These are phyloP conservation scores for Hevea brasiliensis DNA, from an alignment of 345 rosid genomes.

Conservation along the genomic window DNA sequence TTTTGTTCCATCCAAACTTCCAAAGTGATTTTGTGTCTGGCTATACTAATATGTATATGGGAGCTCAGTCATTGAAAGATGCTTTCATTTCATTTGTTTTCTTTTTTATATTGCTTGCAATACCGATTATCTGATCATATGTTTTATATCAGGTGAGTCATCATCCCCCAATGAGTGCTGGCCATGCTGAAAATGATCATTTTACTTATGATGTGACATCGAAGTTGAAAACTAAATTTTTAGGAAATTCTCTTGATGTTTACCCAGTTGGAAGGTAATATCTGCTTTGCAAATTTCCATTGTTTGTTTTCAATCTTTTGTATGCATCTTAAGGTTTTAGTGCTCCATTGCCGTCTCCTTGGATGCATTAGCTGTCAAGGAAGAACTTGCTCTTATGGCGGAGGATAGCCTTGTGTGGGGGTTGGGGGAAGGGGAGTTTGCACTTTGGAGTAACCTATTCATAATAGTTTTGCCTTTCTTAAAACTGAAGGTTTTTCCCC, in stretches of 20 bases:
- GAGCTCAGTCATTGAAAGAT: not conserved
- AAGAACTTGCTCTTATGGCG: not conserved
- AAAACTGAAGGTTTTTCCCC: no score
- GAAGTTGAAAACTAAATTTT: slow-evolving; percentile 80
- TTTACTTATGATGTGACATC: slow-evolving; percentile 80
- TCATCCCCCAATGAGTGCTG: slow-evolving; percentile 97
- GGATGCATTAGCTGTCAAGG: not conserved
- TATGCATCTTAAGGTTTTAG: not conserved
- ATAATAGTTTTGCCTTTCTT: no score
- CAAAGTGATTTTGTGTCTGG: not conserved
- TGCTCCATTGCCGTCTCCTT: not conserved
- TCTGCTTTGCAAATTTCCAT: no score
- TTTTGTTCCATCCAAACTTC: not conserved
- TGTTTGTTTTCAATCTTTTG: not conserved
- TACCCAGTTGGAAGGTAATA: slow-evolving; percentile 74
- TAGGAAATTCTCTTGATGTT: slow-evolving; percentile 75
- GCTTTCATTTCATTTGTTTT: not conserved
- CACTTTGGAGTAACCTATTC: no score
- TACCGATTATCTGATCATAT: no score
- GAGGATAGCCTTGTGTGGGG: no score
- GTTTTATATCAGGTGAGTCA: slow-evolving; percentile 64
- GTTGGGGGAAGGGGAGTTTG: no score
- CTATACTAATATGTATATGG: not conserved
- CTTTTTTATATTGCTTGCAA: not conserved
- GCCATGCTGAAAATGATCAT: slow-evolving; percentile 88